A percentile compares a stretch with the other conserved stretches of the same genome.
Evolutionary conservation across 345 rosid species (phyloP).

Genomic region (Carallia pectinifolia): DNA sequence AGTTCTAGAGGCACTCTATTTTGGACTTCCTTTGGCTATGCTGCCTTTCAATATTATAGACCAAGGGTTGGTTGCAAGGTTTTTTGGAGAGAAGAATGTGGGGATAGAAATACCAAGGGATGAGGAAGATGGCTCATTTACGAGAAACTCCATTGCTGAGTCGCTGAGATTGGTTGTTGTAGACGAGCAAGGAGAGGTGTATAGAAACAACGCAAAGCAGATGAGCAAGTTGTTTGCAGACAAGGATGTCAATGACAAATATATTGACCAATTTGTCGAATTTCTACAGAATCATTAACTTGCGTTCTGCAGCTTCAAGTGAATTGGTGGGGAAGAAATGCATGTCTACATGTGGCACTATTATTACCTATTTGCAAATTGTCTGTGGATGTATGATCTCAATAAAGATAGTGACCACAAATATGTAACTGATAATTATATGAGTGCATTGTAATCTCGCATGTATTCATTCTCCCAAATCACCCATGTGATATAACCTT

Average conservation of each 20-base stretch:
- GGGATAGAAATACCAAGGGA: constrained; percentile 39
- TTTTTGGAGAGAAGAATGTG: constrained; percentile 34
- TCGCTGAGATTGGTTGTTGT: constrained; percentile 35
- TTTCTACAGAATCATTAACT: not conserved
- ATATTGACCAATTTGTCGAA: not conserved
- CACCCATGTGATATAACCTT: too few species aligned
- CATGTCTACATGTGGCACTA: too few species aligned
- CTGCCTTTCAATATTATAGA: constrained; percentile 34
- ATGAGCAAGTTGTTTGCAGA: not conserved
- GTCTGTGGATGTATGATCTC: too few species aligned
- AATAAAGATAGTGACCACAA: too few species aligned
- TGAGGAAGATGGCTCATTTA: constrained; percentile 40
- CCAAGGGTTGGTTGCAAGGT: constrained; percentile 44
- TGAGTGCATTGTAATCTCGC: too few species aligned
- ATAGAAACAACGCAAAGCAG: not conserved
- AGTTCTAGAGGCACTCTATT: constrained; percentile 38
- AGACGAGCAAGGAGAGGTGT: constrained; percentile 28
- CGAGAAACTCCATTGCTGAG: constrained; percentile 32
- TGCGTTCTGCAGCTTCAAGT: not conserved
- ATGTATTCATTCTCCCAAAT: too few species aligned
- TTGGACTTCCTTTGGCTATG: constrained; percentile 32
- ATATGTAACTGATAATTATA: too few species aligned
- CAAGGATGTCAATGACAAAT: not conserved
- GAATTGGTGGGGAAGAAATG: too few species aligned
- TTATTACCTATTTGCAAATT: too few species aligned